Evolutionary conservation across 192 early-diverging fungal genomes (phyloP), one percentile per base, ranked within the genome.

Genomic region (Chytriomyces sp.): DNA sequence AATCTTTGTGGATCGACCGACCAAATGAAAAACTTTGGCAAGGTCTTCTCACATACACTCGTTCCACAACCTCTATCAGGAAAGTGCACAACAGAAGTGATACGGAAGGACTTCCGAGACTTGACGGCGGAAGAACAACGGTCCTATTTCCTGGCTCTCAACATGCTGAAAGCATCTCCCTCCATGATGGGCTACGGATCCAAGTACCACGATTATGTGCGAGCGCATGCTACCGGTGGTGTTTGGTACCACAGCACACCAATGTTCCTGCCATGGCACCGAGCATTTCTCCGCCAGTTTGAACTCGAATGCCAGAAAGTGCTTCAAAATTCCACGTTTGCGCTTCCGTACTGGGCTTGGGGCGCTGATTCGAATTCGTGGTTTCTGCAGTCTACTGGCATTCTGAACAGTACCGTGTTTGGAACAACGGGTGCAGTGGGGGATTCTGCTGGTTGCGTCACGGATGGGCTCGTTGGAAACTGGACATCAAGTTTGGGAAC

Each of bases 201-300:
- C 53, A 47, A 50, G 10, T 72, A 72, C 69, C 47, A 60, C 35
- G 69, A 72, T 35, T 60, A 59, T 59, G 69, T 72, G 49, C 8
- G 50, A 7, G 16, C 50, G 49, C 69, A 72, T 35, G 69, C 50
- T 0, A 18, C 50, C 26, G 69, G 50, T 24, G 23, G 16, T 10
- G 13, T 7, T 20, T 60, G 48, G 69, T 60, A 50, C 23, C 69
- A 72, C 53, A 18, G 16, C 3, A 28, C 23, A 24, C 68, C 80
- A 7, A 45, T 35, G 20, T 86, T 86, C 72, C 73, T 82, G 6
- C 84, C 84, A n/a, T 86, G 84, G 84, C 84, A 86, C 72, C 67
- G 80, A 24, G 28, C 13, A 3, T 83, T 82, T 60, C 20, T 83
- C 45, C 20, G 59, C 45, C 20, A 74, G 50, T 77, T 65, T 48